Conservation (phyloP, 805 yeast genomes). For the Barnettozyma sucrosica region DNA sequence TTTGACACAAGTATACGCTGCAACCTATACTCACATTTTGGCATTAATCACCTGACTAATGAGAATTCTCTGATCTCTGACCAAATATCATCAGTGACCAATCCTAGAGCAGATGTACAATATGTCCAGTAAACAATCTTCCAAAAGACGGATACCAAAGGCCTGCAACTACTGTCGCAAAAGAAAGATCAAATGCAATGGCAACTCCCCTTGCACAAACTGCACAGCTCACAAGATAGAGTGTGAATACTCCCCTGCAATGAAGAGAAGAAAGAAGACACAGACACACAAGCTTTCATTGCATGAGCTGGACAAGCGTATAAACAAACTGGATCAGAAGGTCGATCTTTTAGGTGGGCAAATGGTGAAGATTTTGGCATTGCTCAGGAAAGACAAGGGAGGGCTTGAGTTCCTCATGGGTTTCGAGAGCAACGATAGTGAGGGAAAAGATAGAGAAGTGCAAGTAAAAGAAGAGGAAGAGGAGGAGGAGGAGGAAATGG, state of each 20-base stretch:
- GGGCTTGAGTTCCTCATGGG: neutral
- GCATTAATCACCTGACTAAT: no score
- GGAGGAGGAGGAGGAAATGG: no score
- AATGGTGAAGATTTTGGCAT: constrained; percentile 10
- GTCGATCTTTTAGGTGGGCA: constrained; percentile 13
- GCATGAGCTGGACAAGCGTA: constrained; percentile 22
- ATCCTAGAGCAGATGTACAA: neutral
- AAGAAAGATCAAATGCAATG: constrained; percentile 37
- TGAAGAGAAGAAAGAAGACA: constrained; percentile 18
- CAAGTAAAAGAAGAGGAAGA: neutral
- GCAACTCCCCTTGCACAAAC: constrained; percentile 53
- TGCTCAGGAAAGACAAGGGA: constrained; percentile 6
- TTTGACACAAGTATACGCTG: no score
- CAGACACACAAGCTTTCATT: constrained; percentile 19
- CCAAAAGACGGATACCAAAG: constrained; percentile 31
- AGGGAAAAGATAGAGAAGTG: neutral
- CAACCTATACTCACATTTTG: no score
- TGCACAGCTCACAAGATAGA: constrained; percentile 81
- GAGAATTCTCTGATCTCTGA: neutral
- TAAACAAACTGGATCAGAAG: constrained; percentile 17
- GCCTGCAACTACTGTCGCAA: constrained; percentile 40
- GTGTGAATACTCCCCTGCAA: constrained; percentile 53
- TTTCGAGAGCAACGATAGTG: neutral
- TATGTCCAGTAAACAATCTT: neutral
- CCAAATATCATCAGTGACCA: neutral